These are phyloP conservation scores for Lunasporangiospora selenospora DNA, from an alignment of 192 early-diverging fungal genomes.

Conservation along the genomic window DNA sequence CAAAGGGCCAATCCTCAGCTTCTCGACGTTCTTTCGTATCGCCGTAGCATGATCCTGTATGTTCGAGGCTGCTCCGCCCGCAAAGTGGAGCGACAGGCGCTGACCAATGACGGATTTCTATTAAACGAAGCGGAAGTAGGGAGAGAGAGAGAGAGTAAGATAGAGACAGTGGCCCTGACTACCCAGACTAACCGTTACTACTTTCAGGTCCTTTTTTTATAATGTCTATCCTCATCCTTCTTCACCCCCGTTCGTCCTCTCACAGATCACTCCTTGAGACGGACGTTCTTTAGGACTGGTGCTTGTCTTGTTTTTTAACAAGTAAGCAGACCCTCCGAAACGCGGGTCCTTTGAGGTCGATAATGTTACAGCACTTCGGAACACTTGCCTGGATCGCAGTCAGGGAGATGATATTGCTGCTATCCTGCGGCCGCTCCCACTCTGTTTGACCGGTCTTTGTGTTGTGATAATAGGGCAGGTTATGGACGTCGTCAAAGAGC, in stretches of 20 bases:
- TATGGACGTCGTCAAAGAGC: slow-evolving; percentile 84
- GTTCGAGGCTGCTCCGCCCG: slow-evolving; percentile 6
- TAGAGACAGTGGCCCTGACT: too few species aligned
- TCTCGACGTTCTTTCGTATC: slow-evolving; percentile 10
- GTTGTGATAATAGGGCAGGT: slow-evolving; percentile 94
- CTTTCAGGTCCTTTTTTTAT: too few species aligned
- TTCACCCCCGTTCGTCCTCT: too few species aligned
- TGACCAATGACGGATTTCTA: slow-evolving; percentile 78
- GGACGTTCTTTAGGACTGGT: slow-evolving; percentile 25
- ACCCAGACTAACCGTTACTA: too few species aligned
- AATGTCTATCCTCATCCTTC: neutral
- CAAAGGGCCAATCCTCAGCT: slow-evolving; percentile 9
- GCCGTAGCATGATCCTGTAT: slow-evolving; percentile 5
- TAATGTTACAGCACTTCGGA: too few species aligned
- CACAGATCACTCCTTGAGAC: neutral
- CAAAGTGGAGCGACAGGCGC: slow-evolving; percentile 66
- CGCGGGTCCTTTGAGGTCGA: slow-evolving; percentile 10
- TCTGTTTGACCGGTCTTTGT: slow-evolving; percentile 85
- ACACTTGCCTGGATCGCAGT: slow-evolving; percentile 68
- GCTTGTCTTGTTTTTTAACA: slow-evolving; percentile 73
- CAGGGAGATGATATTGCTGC: slow-evolving; percentile 73
- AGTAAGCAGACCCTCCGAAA: slow-evolving; percentile 63
- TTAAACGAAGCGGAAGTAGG: neutral
- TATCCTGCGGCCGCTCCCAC: slow-evolving; percentile 81
- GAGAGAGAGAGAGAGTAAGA: neutral